Evolutionary conservation across 495 filamentous ascomycete genomes (phyloP), one percentile per base, ranked within the genome.

Genomic region (Penicillium cosmopolitanum): DNA sequence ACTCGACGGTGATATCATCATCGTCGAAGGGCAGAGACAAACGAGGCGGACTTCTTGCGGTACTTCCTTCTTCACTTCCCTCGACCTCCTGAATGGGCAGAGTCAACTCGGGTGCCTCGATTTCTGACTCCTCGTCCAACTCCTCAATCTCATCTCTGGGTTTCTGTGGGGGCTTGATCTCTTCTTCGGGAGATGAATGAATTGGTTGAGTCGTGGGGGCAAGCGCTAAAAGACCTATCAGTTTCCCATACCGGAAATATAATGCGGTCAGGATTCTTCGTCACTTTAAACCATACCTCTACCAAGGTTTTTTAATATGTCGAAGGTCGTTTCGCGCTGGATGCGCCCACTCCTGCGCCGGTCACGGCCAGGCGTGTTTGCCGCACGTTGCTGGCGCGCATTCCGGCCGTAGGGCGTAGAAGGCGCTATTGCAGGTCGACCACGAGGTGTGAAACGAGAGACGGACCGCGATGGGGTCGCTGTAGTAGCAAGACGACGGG

Each of bases 321-420:
- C 87, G 54, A 89, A 85, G 6, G 89, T 89, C 6, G 91, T 92
- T 70, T 93, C 90, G 46, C 90, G 82, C 66, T 88, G 85, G 58
- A 87, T 77, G 42, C 85, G 80, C 19, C 84, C 77, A 62, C 88
- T 92, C 55, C 82, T 81, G 52, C 90, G 78, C 4, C 89, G 82
- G 52, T 83, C 80, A n/a, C 83, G 79, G 23, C 83, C 87, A 25
- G 91, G 89, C 0, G 90, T 93, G 57, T 87, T 82, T n/a, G 87
- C 88, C n/a, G 87, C 84, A 38, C 89, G 84, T 46, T 90, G 86
- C 61, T 91, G 85, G 51, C 91, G 82, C 15, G 89, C 86, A 51
- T 87, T 85, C 53, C 88, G 82, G 25, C 86, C 88, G 77, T 93
- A 87, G 0, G 91, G 90, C 8, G 91, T 95, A 28, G 84, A 76